Base-by-base conservation (phyloP, 352 stramenopile species). In the Globisporangium canariense region DNA sequence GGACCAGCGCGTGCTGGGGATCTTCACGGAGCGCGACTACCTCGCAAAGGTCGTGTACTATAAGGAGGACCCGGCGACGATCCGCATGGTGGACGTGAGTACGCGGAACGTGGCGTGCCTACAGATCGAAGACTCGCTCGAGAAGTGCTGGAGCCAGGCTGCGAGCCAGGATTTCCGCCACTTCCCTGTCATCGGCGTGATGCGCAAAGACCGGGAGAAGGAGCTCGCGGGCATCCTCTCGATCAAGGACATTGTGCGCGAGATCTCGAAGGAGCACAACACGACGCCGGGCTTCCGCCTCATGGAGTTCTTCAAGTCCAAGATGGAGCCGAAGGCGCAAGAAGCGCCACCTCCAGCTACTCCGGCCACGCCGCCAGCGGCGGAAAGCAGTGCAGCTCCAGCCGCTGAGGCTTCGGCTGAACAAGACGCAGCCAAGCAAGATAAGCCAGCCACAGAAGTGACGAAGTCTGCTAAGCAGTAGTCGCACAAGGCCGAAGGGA, bases 1-100 rank as follows among this genome's bases (percentile, higher is more conserved):
- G 66, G 84, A 92, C 20, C 83, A 93, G 68, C 81, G 79, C 45
- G 83, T 94, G 36, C 67, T 88, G 16, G 86, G 86, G 18, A 94
- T 94, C 58, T 94, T 94, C 64, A 94, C 83, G 10, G 86, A 94
- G 68, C 83, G 84, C 16, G 86, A 94, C 67, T 94, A 94, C 72
- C 67, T 94, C 64, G 79, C 80, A 47, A 92, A 92, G 58, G 83
- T 93, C 43, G 54, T 93, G 40, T 86, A 88, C 51, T 71, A 82
- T 40, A 87, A 91, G 30, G 74, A 88, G 40, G 82, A 93, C 54
- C 76, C 86, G 45, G 69, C 71, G 36, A 71, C 79, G 45, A 55
- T 92, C 52, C 65, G 70, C 2, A 69, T 86, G 28, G 83, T 71
- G n/a, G 80, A 93, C 34, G 73, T 90, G 32, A 83, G 80, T 65